Evolutionary conservation across 305 asterid species (phyloP), one percentile per base, ranked within the genome.

Genomic region (Solanum chacoense): DNA sequence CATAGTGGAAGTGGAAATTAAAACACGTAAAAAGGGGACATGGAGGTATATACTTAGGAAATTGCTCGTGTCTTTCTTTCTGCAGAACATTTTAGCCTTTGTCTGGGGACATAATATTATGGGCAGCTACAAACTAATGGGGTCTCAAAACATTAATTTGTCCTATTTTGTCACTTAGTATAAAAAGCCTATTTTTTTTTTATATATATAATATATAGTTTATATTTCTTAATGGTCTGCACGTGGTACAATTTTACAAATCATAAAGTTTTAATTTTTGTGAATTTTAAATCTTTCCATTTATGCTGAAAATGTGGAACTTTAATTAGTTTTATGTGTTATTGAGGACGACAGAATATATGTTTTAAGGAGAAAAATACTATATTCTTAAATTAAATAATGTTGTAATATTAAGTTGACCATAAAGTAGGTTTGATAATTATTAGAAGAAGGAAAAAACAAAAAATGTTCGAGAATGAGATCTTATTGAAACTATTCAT

Each of bases 1-100:
- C 38, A 32, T 87, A 34, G 85, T 55, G 86, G 7, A 88, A 37
- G 72, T 63, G 63, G 69, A 83, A 72, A 13, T 72, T 14, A 29
- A 78, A 59, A 77, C 85, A 87, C 26, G 77, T 37, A 71, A 35
- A 45, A 45, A 29, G 26, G 88, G 74, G 87, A 87, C 90, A 90
- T 89, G 92, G 89, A 89, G 63, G 90, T 87, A 88, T 89, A 80
- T 89, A 83, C 92, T 77, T 35, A 37, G 90, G 76, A 91, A 73
- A 72, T 72, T 84, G 91, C 34, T 12, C 37, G 59, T 37, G 32
- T 80, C 67, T 89, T 74, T 89, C 65, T 55, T 67, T 87, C 40
- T 87, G 73, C 22, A 24, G 37, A 37, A 37, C 63, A 71, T 79
- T 32, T 45, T 67, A 88, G 80, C 88, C 74, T 87, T 63, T 84